Conservation (phyloP, 2,329 filamentous ascomycete species). For the Alternaria panax region DNA sequence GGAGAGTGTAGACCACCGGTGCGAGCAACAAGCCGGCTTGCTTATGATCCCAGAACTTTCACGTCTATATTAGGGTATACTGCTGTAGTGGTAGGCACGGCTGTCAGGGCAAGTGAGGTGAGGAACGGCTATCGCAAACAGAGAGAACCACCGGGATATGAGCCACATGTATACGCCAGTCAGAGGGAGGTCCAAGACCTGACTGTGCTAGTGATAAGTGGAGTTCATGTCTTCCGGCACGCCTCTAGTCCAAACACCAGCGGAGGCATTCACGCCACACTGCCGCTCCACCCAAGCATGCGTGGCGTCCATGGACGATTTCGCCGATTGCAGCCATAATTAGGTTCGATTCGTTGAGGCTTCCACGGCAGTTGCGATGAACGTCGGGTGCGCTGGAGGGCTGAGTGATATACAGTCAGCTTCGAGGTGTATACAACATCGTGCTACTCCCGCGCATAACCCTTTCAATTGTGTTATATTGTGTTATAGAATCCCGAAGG, state of each 20-base stretch:
- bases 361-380: not conserved
- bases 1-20: constrained; percentile 49
- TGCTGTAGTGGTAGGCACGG: not conserved
- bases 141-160: constrained; percentile 1
- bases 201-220: constrained; percentile 15
- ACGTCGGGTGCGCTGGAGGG: not conserved
- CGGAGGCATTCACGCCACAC: constrained; percentile 10
- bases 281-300: not conserved
- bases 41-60: constrained; percentile 5
- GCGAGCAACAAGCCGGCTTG: constrained; percentile 27
- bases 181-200: constrained; percentile 5
- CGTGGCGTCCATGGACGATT: not conserved
- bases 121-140: constrained; percentile 5
- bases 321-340: not conserved
- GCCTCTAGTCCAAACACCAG: constrained; percentile 12
- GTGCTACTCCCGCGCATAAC: not conserved
- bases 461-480: not conserved
- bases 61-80: constrained; percentile 13
- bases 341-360: not conserved
- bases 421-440: not conserved
- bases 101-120: not conserved
- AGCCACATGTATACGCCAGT: constrained; percentile 20
- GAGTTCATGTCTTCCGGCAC: constrained; percentile 13
- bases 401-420: not conserved
- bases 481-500: not conserved